Evolutionary conservation across 2,329 filamentous ascomycete genomes (phyloP).

Genomic region (Penicillium verrucosum): DNA sequence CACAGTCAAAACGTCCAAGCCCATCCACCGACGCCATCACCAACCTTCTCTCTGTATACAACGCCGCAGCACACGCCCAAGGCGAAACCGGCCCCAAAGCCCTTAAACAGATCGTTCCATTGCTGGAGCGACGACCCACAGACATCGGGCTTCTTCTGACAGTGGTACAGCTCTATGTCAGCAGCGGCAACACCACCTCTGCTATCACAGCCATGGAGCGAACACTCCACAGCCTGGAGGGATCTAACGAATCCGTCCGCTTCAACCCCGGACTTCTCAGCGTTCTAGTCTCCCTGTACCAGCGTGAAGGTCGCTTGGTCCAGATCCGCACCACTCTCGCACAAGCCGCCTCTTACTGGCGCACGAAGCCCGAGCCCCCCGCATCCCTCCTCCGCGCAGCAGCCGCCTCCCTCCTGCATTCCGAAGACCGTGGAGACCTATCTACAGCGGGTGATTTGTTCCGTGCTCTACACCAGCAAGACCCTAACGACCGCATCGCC

Average conservation of each 20-base stretch:
- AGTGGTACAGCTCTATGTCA: conserved; percentile 75
- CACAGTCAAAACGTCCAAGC: conserved; percentile 47
- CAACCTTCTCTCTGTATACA: conserved; percentile 60
- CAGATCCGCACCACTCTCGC: conserved; percentile 71
- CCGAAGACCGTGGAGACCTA: conserved; percentile 65
- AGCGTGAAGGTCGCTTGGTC: conserved; percentile 67
- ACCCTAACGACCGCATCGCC: conserved; percentile 64
- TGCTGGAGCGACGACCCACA: conserved; percentile 70
- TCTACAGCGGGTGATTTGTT: conserved; percentile 75
- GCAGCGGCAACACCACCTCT: conserved; percentile 66
- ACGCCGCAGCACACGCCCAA: conserved; percentile 68
- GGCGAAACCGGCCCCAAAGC: conserved; percentile 62
- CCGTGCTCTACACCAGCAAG: conserved; percentile 62
- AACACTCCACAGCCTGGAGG: conserved; percentile 70
- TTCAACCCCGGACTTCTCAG: conserved; percentile 84
- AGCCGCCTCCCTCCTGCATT: conserved; percentile 77
- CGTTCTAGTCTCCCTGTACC: conserved; percentile 74
- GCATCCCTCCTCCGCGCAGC: conserved; percentile 74
- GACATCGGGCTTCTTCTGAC: conserved; percentile 80
- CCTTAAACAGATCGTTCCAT: conserved; percentile 64
- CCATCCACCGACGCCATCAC: conserved; percentile 51
- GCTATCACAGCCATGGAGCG: conserved; percentile 73
- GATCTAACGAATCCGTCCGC: conserved; percentile 65
- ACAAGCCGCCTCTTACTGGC: conserved; percentile 80
- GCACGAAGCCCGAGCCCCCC: conserved; percentile 56